phyloP scores from a whole-genome alignment of 371 early-diverging fungal genomes.

The Batrachochytrium dendrobatidis region DNA sequence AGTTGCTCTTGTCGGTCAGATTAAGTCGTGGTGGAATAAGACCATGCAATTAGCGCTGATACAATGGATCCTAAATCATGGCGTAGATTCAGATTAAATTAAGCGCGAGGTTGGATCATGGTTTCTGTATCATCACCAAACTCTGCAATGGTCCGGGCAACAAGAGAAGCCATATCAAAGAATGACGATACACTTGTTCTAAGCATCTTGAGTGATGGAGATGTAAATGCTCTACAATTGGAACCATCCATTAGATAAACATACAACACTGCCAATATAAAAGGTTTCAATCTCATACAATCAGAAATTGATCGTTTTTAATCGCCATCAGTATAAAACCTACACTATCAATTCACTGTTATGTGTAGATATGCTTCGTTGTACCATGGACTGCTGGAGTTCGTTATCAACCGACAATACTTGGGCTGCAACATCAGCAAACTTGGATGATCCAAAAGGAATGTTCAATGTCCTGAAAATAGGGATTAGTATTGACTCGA shows the following conservation, averaged over 20 bases:
- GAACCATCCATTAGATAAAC: background rate
- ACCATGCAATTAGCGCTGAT: no score
- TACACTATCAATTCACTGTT: background rate
- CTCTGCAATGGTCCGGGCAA: background rate
- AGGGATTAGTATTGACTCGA: no score
- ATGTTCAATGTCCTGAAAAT: conserved; percentile 3
- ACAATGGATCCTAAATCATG: no score
- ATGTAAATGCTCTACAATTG: background rate
- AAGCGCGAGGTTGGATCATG: no score
- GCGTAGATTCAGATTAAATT: no score
- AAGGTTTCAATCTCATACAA: no score
- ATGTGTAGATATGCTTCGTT: background rate
- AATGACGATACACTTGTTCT: background rate
- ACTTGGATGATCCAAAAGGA: conserved; percentile 2
- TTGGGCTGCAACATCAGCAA: background rate
- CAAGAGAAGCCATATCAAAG: background rate
- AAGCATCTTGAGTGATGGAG: background rate
- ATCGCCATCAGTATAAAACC: no score
- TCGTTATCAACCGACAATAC: conserved; percentile 5
- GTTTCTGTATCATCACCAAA: no score
- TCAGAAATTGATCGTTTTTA: no score
- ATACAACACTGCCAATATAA: no score
- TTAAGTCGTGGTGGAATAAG: no score
- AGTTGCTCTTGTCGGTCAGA: no score
- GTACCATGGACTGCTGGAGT: background rate